A percentile compares a stretch with the other conserved stretches of the same genome.
Evolutionary conservation across 2,329 filamentous ascomycete genomes (phyloP).

Genomic region (Dactylellina drechsleri): DNA sequence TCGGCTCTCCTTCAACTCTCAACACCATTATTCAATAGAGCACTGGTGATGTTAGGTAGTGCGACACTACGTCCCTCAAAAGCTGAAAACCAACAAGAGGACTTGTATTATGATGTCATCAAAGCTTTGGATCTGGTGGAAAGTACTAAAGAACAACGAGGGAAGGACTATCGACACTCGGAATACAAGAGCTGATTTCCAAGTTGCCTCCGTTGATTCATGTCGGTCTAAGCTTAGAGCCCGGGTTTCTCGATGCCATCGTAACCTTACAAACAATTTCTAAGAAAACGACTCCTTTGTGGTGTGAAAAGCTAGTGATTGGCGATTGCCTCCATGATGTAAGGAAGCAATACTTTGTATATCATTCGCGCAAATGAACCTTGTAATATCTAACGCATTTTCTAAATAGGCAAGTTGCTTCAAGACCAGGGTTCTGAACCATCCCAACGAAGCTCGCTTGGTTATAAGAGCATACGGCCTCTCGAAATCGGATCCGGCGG

Average conservation of each 20-base stretch:
- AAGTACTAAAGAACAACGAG: not conserved
- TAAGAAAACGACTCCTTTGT: slow-evolving; percentile 16
- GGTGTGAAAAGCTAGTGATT: slow-evolving; percentile 36
- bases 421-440: slow-evolving; percentile 32
- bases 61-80: slow-evolving; percentile 40
- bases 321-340: slow-evolving; percentile 51
- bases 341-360: not conserved
- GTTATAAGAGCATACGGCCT: slow-evolving; percentile 29
- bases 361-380: not conserved
- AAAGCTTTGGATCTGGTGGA: not conserved
- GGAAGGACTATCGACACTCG: not conserved
- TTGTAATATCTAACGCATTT: not conserved
- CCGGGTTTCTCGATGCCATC: slow-evolving; percentile 30
- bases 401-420: slow-evolving; percentile 38
- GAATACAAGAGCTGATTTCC: slow-evolving; percentile 18
- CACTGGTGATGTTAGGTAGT: slow-evolving; percentile 45
- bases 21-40: slow-evolving; percentile 32
- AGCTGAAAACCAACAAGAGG: slow-evolving; percentile 30
- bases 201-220: slow-evolving; percentile 36
- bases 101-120: slow-evolving; percentile 32
- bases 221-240: slow-evolving; percentile 37
- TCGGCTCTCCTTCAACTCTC: slow-evolving; percentile 34
- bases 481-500: not conserved
- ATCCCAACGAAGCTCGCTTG: slow-evolving; percentile 8
- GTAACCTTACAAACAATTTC: slow-evolving; percentile 29